Conservation (phyloP, 139 green algal species). For the Chlamydomonas urium region DNA sequence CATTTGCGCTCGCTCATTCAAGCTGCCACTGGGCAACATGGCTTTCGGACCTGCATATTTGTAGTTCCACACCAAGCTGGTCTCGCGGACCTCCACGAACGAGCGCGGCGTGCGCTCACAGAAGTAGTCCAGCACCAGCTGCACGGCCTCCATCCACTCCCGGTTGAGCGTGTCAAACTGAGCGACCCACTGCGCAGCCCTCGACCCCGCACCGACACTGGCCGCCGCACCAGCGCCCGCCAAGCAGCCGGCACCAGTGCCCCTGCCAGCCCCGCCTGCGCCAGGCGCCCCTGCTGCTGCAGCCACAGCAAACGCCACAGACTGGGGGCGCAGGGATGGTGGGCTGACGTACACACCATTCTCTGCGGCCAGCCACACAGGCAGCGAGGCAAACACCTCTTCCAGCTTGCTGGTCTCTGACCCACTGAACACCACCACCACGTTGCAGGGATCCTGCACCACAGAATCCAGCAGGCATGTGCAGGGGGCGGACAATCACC, state of each 20-base stretch:
- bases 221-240: neutral
- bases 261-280: no score
- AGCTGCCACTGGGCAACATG: no score
- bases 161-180: conserved; percentile 11
- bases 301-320: no score
- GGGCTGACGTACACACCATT: conserved; percentile 91
- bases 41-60: conserved; percentile 67
- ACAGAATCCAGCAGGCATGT: no score
- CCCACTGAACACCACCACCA: conserved; percentile 84
- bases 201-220: neutral
- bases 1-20: no score
- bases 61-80: conserved; percentile 97
- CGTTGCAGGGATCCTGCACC: conserved; percentile 52
- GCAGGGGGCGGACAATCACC: no score
- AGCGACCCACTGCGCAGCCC: conserved; percentile 5
- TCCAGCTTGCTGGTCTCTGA: conserved; percentile 67
- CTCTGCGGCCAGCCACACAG: conserved; percentile 87
- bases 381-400: conserved; percentile 75
- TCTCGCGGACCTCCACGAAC: conserved; percentile 91
- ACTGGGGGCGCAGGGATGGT: conserved; percentile 17
- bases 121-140: conserved; percentile 96
- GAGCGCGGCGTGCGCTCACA: conserved; percentile 92
- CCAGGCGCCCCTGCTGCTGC: no score
- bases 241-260: neutral
- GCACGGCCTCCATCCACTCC: conserved; percentile 16